A percentile compares a stretch with the other conserved stretches of the same genome.
phyloP scores from a whole-genome alignment of 805 yeast species.

The Tetrapisispora phaffii region DNA sequence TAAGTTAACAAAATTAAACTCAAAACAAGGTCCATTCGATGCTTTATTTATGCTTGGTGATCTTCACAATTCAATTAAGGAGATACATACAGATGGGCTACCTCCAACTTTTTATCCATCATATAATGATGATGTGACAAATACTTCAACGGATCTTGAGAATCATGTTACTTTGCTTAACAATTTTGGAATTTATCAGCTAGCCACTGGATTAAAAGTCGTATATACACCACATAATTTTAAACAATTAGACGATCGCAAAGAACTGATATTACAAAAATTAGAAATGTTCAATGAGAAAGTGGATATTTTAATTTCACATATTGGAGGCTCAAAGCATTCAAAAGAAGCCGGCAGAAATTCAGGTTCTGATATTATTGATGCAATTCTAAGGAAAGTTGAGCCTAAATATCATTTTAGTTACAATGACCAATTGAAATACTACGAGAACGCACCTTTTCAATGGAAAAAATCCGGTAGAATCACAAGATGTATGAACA shows the following conservation, averaged over 20 bases:
- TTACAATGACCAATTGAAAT: constrained; percentile 34
- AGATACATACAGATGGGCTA: constrained; percentile 13
- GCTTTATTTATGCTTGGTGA: constrained; percentile 46
- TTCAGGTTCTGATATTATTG: constrained; percentile 40
- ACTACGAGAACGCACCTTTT: constrained; percentile 49
- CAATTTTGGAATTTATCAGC: constrained; percentile 31
- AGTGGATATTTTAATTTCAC: constrained; percentile 48
- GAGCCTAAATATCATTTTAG: constrained; percentile 64
- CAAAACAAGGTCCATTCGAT: constrained; percentile 60
- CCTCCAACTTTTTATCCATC: constrained; percentile 10
- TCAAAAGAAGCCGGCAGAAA: constrained; percentile 37
- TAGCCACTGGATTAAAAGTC: constrained; percentile 38
- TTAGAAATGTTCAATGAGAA: constrained; percentile 11
- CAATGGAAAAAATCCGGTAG: constrained; percentile 39
- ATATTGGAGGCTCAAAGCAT: constrained; percentile 50
- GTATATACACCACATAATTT: constrained; percentile 36
- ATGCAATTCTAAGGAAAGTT: constrained; percentile 33
- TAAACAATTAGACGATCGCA: constrained; percentile 7
- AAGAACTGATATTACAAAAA: constrained; percentile 20
- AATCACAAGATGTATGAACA: constrained; percentile 54
- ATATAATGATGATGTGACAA: constrained; percentile 5
- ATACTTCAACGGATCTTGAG: constrained; percentile 6
- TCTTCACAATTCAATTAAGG: constrained; percentile 8
- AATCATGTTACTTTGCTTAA: constrained; percentile 28
- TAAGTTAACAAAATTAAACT: constrained; percentile 40